Evolutionary conservation across 2,329 filamentous ascomycete species (phyloP).

Genomic region (Elsinoe arachidis): DNA sequence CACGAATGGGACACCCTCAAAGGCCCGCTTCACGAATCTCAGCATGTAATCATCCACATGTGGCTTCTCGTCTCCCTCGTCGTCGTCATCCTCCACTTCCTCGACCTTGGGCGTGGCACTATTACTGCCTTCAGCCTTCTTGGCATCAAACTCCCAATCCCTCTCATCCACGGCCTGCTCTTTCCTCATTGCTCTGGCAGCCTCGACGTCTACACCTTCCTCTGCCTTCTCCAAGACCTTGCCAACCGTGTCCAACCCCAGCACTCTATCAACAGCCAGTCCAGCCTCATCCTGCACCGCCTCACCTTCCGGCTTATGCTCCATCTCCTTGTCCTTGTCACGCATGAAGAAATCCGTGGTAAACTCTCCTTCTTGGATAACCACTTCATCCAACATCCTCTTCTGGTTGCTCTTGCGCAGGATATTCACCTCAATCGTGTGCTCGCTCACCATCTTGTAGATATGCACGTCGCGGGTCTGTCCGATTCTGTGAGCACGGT

Average conservation of each 20-base stretch:
- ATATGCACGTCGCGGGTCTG: slow-evolving; percentile 98
- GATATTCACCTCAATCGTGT: slow-evolving; percentile 95
- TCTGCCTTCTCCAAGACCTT: slow-evolving; percentile 81
- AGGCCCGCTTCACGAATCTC: slow-evolving; percentile 23
- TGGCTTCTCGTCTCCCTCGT: slow-evolving; percentile 41
- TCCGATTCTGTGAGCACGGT: slow-evolving; percentile 91
- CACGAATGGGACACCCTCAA: slow-evolving; percentile 27
- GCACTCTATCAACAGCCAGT: slow-evolving; percentile 75
- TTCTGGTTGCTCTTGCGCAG: slow-evolving; percentile 95
- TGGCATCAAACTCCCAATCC: slow-evolving; percentile 73
- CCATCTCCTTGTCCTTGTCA: slow-evolving; percentile 49
- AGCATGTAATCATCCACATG: slow-evolving; percentile 58
- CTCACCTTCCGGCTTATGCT: slow-evolving; percentile 33
- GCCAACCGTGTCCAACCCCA: slow-evolving; percentile 61
- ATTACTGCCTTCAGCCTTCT: slow-evolving; percentile 4
- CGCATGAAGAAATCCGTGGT: slow-evolving; percentile 94
- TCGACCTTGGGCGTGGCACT: slow-evolving; percentile 12
- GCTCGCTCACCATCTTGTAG: slow-evolving; percentile 56
- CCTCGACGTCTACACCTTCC: slow-evolving; percentile 82
- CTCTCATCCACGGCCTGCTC: slow-evolving; percentile 77
- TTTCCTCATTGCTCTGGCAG: slow-evolving; percentile 77
- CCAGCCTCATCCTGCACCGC: slow-evolving; percentile 53
- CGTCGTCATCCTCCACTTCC: slow-evolving; percentile 19
- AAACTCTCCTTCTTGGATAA: slow-evolving; percentile 96
- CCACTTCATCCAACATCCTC: slow-evolving; percentile 92